Conservation (phyloP, 805 yeast species). For the Metschnikowia amazonensis region DNA sequence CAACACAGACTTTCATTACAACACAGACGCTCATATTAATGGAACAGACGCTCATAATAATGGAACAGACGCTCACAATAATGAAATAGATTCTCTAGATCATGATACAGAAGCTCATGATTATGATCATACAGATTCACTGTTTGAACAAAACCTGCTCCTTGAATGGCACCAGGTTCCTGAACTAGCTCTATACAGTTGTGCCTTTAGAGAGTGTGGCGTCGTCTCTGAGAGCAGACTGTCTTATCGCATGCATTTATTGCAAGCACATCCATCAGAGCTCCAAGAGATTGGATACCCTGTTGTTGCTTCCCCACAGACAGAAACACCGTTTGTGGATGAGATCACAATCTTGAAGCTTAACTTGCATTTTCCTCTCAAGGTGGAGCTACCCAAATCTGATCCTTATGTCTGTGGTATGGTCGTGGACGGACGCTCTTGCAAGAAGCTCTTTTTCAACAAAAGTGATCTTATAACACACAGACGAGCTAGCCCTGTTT, state of each 20-base stretch:
- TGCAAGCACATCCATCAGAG: constrained; percentile 10
- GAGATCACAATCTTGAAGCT: constrained; percentile 15
- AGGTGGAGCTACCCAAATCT: constrained; percentile 7
- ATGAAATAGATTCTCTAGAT: too few species aligned
- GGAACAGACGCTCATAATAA: background rate
- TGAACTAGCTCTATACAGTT: constrained; percentile 6
- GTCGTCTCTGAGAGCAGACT: constrained; percentile 8
- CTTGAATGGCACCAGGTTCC: constrained; percentile 5
- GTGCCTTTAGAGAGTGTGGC: constrained; percentile 15
- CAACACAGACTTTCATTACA: too few species aligned
- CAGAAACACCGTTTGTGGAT: background rate
- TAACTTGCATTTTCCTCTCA: constrained; percentile 17
- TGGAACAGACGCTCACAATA: background rate
- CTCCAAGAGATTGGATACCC: constrained; percentile 19
- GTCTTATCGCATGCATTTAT: constrained; percentile 13
- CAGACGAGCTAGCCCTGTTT: constrained; percentile 11
- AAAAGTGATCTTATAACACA: constrained; percentile 23
- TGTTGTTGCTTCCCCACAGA: background rate
- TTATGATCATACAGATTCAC: background rate
- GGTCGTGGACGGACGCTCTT: constrained; percentile 2
- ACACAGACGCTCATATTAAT: too few species aligned
- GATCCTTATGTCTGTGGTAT: constrained; percentile 8
- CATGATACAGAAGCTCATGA: background rate
- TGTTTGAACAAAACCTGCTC: constrained; percentile 11
- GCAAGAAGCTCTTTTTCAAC: constrained; percentile 13